A percentile compares a stretch with the other conserved stretches of the same genome.
Conservation (phyloP, 2,329 filamentous ascomycete species). For the Fusarium nelsonii region DNA sequence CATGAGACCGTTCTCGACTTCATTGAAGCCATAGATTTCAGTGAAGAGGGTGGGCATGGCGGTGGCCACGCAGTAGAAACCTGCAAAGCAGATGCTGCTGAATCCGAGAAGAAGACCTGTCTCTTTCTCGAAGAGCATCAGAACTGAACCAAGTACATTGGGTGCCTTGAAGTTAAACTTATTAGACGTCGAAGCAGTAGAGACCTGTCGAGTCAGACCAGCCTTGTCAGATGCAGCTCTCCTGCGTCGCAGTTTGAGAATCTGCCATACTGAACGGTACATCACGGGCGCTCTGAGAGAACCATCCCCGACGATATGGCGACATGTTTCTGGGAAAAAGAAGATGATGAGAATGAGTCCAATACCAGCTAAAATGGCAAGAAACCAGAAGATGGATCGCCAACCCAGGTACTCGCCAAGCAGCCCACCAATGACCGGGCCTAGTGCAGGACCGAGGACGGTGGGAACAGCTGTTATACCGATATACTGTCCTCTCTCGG, state of each 20-base stretch:
- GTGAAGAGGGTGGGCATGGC: slow-evolving; percentile 60
- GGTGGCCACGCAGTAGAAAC: slow-evolving; percentile 62
- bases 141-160: slow-evolving; percentile 57
- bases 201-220: slow-evolving; percentile 22
- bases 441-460: slow-evolving; percentile 62
- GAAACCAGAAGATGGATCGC: slow-evolving; percentile 72
- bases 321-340: slow-evolving; percentile 67
- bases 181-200: slow-evolving; percentile 32
- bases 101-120: slow-evolving; percentile 60
- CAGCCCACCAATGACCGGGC: slow-evolving; percentile 70
- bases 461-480: slow-evolving; percentile 63
- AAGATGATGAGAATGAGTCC: slow-evolving; percentile 58
- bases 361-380: slow-evolving; percentile 61
- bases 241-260: slow-evolving; percentile 41
- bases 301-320: slow-evolving; percentile 65
- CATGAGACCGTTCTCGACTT: slow-evolving; percentile 66
- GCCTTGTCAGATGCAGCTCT: slow-evolving; percentile 4
- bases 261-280: slow-evolving; percentile 54
- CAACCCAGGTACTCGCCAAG: slow-evolving; percentile 69
- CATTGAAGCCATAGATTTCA: slow-evolving; percentile 69
- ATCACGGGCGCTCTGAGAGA: slow-evolving; percentile 57
- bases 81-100: slow-evolving; percentile 61
- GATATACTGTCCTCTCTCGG: slow-evolving; percentile 71
- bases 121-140: slow-evolving; percentile 58
- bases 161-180: slow-evolving; percentile 55